Evolutionary conservation across 768 basidiomycete species (phyloP).

Genomic region (Tylopilus vinaceipallidus): DNA sequence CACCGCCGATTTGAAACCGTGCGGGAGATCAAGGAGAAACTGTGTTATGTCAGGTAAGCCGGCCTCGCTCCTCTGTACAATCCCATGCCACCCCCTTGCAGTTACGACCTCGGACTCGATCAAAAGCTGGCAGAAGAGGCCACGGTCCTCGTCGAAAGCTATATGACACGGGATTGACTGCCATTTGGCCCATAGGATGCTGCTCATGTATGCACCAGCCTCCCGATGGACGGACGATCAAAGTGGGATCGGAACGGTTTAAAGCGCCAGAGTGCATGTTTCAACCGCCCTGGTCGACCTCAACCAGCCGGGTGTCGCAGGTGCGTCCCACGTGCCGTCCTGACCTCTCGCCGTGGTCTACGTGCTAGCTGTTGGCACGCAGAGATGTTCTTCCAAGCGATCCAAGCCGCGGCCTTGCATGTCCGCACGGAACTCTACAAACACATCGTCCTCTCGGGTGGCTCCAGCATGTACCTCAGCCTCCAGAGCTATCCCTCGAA

Average conservation of each 20-base stretch:
- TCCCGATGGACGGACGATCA: conserved; percentile 93
- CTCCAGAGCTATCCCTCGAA: conserved; percentile 92
- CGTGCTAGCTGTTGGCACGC: background rate
- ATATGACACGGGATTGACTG: conserved; percentile 64
- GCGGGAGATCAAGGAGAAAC: conserved; percentile 96
- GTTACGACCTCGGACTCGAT: conserved; percentile 97
- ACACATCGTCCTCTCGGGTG: conserved; percentile 96
- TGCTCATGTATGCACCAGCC: conserved; percentile 49
- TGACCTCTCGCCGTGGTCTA: too few species aligned
- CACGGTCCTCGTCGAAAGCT: conserved; percentile 92
- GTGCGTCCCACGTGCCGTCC: too few species aligned
- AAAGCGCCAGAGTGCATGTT: conserved; percentile 99
- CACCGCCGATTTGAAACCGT: conserved; percentile 99
- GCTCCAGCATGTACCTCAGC: conserved; percentile 98
- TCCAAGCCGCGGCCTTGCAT: conserved; percentile 89
- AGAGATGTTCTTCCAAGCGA: conserved; percentile 98
- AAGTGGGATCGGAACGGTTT: conserved; percentile 97
- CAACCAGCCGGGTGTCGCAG: conserved; percentile 95
- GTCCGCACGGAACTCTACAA: conserved; percentile 91
- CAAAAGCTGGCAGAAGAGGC: conserved; percentile 93
- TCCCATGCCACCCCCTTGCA: conserved; percentile 28
- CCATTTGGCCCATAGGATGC: background rate
- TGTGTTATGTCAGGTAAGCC: conserved; percentile 94
- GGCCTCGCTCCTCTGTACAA: background rate
- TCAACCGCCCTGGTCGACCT: conserved; percentile 96